Conservation (phyloP, 1,284 basidiomycete genomes). For the Pseudozyma tsukubaensis region DNA sequence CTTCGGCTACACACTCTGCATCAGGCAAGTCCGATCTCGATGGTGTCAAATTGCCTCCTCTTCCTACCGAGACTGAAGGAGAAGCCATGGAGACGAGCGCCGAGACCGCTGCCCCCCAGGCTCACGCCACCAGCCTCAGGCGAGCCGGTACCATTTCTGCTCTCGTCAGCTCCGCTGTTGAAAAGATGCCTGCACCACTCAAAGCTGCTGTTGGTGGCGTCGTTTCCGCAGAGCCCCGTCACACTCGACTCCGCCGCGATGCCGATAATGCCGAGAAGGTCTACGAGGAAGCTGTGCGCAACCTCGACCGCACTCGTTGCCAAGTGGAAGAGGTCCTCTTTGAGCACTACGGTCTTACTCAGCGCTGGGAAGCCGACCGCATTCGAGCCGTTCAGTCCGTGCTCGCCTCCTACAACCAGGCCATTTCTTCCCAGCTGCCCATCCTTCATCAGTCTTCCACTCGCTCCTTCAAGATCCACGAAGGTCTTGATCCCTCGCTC, state of each 20-base stretch:
- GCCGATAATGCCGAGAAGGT: slow-evolving; percentile 59
- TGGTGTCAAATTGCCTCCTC: slow-evolving; percentile 43
- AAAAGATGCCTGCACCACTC: slow-evolving; percentile 56
- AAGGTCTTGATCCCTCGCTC: slow-evolving; percentile 33
- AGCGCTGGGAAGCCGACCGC: slow-evolving; percentile 63
- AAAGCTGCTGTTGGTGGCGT: slow-evolving; percentile 61
- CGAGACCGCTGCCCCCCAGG: neutral
- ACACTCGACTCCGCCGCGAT: slow-evolving; percentile 60
- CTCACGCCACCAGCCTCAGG: slow-evolving; percentile 33
- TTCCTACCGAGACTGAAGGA: slow-evolving; percentile 48
- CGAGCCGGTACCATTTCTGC: slow-evolving; percentile 52
- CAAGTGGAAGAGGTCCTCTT: slow-evolving; percentile 60
- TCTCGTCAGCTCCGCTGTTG: slow-evolving; percentile 58
- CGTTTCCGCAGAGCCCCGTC: slow-evolving; percentile 55
- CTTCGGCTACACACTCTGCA: slow-evolving; percentile 20
- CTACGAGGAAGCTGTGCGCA: slow-evolving; percentile 57
- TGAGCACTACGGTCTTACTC: slow-evolving; percentile 58
- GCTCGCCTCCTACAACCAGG: slow-evolving; percentile 48
- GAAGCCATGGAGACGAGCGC: slow-evolving; percentile 12
- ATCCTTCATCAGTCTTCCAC: slow-evolving; percentile 35
- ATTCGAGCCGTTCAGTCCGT: slow-evolving; percentile 60
- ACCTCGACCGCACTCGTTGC: slow-evolving; percentile 60
- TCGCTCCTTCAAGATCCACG: slow-evolving; percentile 32
- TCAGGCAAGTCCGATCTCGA: slow-evolving; percentile 20
- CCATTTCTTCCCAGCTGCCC: slow-evolving; percentile 28